Base-by-base conservation (phyloP, 1,284 basidiomycete genomes). In the Apiotrichum gamsii region DNA sequence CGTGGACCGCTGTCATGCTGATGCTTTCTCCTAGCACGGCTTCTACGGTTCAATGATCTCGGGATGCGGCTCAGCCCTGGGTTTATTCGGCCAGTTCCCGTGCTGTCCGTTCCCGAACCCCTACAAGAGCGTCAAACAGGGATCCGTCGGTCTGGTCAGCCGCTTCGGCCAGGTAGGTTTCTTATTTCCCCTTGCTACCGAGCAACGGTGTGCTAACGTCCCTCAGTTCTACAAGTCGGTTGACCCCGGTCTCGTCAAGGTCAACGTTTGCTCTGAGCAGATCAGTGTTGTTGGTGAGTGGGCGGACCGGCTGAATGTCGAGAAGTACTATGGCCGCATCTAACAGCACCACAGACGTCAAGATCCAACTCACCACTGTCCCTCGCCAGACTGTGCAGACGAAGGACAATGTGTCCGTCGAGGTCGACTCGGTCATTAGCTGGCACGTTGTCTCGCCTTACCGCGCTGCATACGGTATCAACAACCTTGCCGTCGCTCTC, bases 81-180 rank as follows among this genome's bases (percentile, higher is more conserved):
- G 74, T 29, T 72, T 82, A 48, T 68, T 75, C 47, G 91, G 93
- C 45, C 85, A 89, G 38, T 65, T 95, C 56, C 91, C 91, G 0
- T 93, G 90, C 72, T 90, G 83, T 75, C 87, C 88, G 8, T 64
- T 70, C 46, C 75, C 75, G 36, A 78, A 78, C 61, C 78, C 78
- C 0, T 79, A 70, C 75, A 65, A 69, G 55, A 55, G 57, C n/a
- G 62, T 72, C 45, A 47, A 54, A 32, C 89, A 91, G 76, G 88
- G 87, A 77, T 84, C 85, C 39, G 90, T 95, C 56, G 52, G 93
- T 47, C 78, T 97, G 45, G 82, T 97, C 62, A 82, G 84, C 40
- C 83, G 90, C 46, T 95, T 95, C 67, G 90, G 91, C 49, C 81
- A 91, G 69, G n/a, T n/a, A n/a, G n/a, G n/a, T n/a, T n/a, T n/a